phyloP scores from a whole-genome alignment of 176 grass and related monocot genomes.

The Phyllostachys edulis region DNA sequence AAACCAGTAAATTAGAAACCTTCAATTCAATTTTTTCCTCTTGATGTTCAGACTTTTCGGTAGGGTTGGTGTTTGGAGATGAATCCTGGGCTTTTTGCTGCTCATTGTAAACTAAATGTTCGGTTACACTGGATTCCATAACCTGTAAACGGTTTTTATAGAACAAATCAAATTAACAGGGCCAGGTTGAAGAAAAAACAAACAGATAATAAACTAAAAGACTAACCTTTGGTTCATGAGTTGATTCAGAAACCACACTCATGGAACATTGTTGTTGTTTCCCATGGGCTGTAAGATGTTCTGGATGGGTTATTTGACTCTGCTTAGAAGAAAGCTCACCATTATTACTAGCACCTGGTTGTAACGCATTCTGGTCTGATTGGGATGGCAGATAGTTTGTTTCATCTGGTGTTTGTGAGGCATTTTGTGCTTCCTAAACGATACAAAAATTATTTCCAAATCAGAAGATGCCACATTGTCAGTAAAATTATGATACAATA shows the following conservation, averaged over 20 bases:
- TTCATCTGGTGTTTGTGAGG: slow-evolving; percentile 46
- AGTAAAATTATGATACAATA: slow-evolving; percentile 8
- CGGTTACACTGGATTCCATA: slow-evolving; percentile 45
- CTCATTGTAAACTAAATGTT: slow-evolving; percentile 46
- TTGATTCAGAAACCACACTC: slow-evolving; percentile 33
- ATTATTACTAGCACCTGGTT: slow-evolving; percentile 34
- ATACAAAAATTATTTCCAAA: slow-evolving; percentile 28
- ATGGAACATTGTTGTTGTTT: slow-evolving; percentile 42
- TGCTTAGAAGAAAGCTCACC: slow-evolving; percentile 40
- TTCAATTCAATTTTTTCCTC: slow-evolving; percentile 58
- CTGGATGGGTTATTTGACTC: slow-evolving; percentile 47
- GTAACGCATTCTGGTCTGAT: slow-evolving; percentile 50
- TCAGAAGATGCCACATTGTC: not conserved
- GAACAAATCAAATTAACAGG: slow-evolving; percentile 14
- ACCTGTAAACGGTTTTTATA: slow-evolving; percentile 37
- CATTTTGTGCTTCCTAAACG: slow-evolving; percentile 51
- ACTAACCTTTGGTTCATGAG: slow-evolving; percentile 61
- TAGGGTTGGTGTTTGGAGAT: slow-evolving; percentile 40
- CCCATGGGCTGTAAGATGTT: slow-evolving; percentile 42
- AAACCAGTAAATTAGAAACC: slow-evolving; percentile 45
- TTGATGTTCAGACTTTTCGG: slow-evolving; percentile 42
- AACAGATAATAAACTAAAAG: slow-evolving; percentile 3
- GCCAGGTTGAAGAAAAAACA: not conserved
- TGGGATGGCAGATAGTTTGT: slow-evolving; percentile 61
- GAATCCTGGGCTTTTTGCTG: slow-evolving; percentile 31